Base-by-base conservation (phyloP, 345 rosid species). In the Rhizophora mangle region DNA sequence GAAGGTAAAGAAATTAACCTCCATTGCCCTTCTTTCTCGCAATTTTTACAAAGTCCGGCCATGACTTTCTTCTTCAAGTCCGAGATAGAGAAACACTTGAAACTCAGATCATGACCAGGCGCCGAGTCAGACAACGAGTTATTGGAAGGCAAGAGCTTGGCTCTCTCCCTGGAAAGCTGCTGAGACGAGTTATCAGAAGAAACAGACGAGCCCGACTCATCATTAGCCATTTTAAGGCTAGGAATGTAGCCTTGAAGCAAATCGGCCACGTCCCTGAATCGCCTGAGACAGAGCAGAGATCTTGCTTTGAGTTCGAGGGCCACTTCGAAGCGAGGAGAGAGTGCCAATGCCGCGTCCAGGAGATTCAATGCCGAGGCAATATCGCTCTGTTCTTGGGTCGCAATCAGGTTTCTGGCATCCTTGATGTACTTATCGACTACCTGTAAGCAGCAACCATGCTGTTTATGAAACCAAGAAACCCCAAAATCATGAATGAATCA, bases 241-340 rank as follows among this genome's bases (percentile, higher is more conserved):
- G 97, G 97, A 65, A 92, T 92, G 64, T 87, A 91, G 65, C 88
- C 97, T 49, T 89, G 96, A 31, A 94, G 91, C 95, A 92, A 81
- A 76, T 92, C 78, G 19, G 93, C 92, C 5, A 92, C 89, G 39
- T 88, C 97, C 52, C 80, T 86, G 79, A 78, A 92, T 37, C 96
- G 83, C 56, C 91, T 72, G 8, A 89, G 87, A 51, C 72, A 78
- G 2, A 92, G 86, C 78, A 92, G 68, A 63, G 88, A 84, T 76
- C 92, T 86, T 20, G 97, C 97, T 65, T 89, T 92, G 29, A 92
- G 94, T 22, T 92, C 94, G 7, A 92, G 82, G 55, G 92, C 96
- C 16, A 68, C 73, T 79, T 94, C 97, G 6, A 83, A 65, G 18
- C 95, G 95, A 62, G 96, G 97, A 19, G 89, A 88, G 21, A 92